phyloP scores from a whole-genome alignment of 2,329 filamentous ascomycete genomes.

The Aspergillus alliaceus region DNA sequence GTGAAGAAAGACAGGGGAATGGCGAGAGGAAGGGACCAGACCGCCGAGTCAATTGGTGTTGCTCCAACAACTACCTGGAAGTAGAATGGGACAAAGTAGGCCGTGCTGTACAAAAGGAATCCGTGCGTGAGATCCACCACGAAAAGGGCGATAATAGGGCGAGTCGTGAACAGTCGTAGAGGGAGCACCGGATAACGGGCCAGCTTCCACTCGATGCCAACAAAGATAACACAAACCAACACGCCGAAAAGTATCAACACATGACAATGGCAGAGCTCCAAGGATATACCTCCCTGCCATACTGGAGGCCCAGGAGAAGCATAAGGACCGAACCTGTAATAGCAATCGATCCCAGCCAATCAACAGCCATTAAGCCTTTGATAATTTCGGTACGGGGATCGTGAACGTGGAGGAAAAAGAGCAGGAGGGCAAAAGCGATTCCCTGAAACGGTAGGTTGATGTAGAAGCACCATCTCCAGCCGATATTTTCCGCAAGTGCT shows the following conservation, averaged over 20 bases:
- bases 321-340: slow-evolving; percentile 2
- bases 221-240: slow-evolving; percentile 1
- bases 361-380: slow-evolving; percentile 4
- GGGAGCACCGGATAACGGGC: background rate
- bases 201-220: slow-evolving; percentile 1
- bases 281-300: background rate
- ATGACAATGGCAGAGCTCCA: slow-evolving; percentile 1
- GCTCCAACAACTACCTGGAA: background rate
- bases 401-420: slow-evolving; percentile 3
- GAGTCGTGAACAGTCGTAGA: slow-evolving; percentile 1
- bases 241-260: slow-evolving; percentile 2
- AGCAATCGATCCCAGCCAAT: slow-evolving; percentile 4
- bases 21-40: background rate
- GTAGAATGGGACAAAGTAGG: slow-evolving; percentile 3
- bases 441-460: slow-evolving; percentile 1
- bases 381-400: slow-evolving; percentile 4
- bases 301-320: slow-evolving; percentile 4
- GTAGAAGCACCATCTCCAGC: too few relatives aligned
- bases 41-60: background rate
- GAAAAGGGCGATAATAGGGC: slow-evolving; percentile 1
- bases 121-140: slow-evolving; percentile 3
- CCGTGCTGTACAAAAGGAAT: background rate
- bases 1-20: background rate
- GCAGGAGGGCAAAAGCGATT: slow-evolving; percentile 2
- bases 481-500: slow-evolving; percentile 3